phyloP scores from a whole-genome alignment of 768 basidiomycete genomes.

The Suillus hirtellus region DNA sequence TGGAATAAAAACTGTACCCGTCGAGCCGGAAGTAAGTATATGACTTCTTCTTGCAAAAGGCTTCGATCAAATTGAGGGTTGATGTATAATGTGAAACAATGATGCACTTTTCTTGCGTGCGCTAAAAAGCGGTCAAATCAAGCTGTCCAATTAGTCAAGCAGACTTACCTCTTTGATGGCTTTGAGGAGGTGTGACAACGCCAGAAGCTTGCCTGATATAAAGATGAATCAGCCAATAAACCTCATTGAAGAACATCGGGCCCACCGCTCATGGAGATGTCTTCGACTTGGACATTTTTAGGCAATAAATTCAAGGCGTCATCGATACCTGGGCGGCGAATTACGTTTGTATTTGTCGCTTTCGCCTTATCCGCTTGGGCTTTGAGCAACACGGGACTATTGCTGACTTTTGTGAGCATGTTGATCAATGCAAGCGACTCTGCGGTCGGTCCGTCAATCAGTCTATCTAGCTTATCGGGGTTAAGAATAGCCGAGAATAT shows the following conservation, averaged over 20 bases:
- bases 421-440: conserved; percentile 81
- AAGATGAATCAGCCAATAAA: conserved; percentile 9
- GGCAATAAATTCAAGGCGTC: conserved; percentile 69
- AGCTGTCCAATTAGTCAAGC: not conserved
- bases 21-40: conserved; percentile 88
- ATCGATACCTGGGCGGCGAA: conserved; percentile 50
- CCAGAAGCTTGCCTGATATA: conserved; percentile 68
- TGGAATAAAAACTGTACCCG: conserved; percentile 50
- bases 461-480: conserved; percentile 64
- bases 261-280: conserved; percentile 80
- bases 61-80: conserved; percentile 90
- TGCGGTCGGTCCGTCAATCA: conserved; percentile 71
- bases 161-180: conserved; percentile 53
- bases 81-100: conserved; percentile 96
- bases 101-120: conserved; percentile 91
- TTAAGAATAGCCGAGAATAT: conserved; percentile 79
- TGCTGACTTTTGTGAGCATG: conserved; percentile 86
- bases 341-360: conserved; percentile 39
- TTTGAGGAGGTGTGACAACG: conserved; percentile 63
- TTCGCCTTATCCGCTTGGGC: conserved; percentile 69
- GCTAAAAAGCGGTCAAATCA: conserved; percentile 36
- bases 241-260: not conserved
- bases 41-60: conserved; percentile 70
- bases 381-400: conserved; percentile 85
- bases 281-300: conserved; percentile 57